These are phyloP conservation scores for Cicer judaicum DNA, from an alignment of 306 rosid genomes.

Conservation along the genomic window DNA sequence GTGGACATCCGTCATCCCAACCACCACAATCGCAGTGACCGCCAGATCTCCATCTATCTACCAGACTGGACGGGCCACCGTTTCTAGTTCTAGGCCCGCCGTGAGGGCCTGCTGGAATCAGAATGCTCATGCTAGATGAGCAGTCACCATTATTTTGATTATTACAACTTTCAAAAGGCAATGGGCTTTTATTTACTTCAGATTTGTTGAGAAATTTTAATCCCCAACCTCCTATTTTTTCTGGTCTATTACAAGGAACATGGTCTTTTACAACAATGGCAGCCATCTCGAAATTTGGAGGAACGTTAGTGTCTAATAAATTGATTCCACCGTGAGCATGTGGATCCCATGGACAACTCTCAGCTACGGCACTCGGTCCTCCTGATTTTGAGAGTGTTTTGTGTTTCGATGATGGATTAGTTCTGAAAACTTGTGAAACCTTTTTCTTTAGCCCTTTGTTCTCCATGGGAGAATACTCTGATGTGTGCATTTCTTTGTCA, in stretches of 20 bases:
- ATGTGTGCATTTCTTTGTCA: constrained; percentile 56
- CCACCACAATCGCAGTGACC: constrained; percentile 97
- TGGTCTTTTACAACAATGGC: constrained; percentile 77
- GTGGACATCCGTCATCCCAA: constrained; percentile 98
- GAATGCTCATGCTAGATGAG: constrained; percentile 68
- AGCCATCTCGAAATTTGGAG: constrained; percentile 85
- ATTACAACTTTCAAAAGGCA: constrained; percentile 52
- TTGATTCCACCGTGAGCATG: constrained; percentile 42
- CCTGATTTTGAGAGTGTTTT: constrained; percentile 60
- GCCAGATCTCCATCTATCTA: constrained; percentile 87
- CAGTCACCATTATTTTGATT: constrained; percentile 54
- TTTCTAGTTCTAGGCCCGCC: constrained; percentile 84
- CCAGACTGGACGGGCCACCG: constrained; percentile 85
- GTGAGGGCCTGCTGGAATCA: constrained; percentile 89
- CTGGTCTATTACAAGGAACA: constrained; percentile 51
- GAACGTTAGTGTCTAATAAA: constrained; percentile 53
- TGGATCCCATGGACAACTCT: constrained; percentile 63
- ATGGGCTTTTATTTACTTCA: constrained; percentile 49
- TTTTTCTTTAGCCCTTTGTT: constrained; percentile 72
- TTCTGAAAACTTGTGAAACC: constrained; percentile 68
- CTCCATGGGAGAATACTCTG: constrained; percentile 59
- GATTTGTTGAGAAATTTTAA: constrained; percentile 81
- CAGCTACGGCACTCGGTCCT: constrained; percentile 44
- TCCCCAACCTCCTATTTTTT: constrained; percentile 92
- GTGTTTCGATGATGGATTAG: constrained; percentile 58